Percentiles rank a stretch among this genome's conserved stretches.
phyloP scores from a whole-genome alignment of 2,329 filamentous ascomycete species.

The Hypoxylon sp. region DNA sequence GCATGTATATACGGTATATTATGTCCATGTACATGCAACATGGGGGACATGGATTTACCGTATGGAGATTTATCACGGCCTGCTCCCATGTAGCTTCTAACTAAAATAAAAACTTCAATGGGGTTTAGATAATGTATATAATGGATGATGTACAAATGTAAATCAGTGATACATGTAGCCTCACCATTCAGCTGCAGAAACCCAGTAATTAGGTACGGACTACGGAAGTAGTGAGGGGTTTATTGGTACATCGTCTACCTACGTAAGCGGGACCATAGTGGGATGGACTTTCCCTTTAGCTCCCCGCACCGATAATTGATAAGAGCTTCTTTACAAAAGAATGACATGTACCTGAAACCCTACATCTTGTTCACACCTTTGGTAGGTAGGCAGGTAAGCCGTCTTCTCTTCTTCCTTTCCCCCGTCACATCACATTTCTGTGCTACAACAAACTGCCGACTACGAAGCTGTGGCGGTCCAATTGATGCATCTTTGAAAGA shows the following conservation, averaged over 20 bases:
- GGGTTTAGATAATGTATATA: slow-evolving; percentile 17
- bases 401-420: slow-evolving; percentile 10
- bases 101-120: slow-evolving; percentile 29
- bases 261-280: slow-evolving; percentile 37
- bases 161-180: slow-evolving; percentile 30
- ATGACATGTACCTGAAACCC: slow-evolving; percentile 21
- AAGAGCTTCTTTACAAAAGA: slow-evolving; percentile 38
- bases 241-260: slow-evolving; percentile 29
- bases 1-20: too few relatives aligned
- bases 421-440: slow-evolving; percentile 31
- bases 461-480: slow-evolving; percentile 16
- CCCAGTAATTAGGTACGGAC: slow-evolving; percentile 23
- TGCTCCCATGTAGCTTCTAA: neutral
- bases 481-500: slow-evolving; percentile 10
- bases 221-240: slow-evolving; percentile 41
- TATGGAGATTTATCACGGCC: neutral
- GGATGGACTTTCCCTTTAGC: slow-evolving; percentile 29
- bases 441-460: slow-evolving; percentile 19
- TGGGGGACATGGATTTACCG: too few relatives aligned
- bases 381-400: slow-evolving; percentile 29
- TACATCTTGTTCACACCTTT: neutral
- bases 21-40: slow-evolving; percentile 7
- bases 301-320: slow-evolving; percentile 44
- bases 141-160: neutral
- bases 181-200: slow-evolving; percentile 33